Evolutionary conservation across 495 filamentous ascomycete species (phyloP).

Genomic region (Podospora bellae-mahoneyi): DNA sequence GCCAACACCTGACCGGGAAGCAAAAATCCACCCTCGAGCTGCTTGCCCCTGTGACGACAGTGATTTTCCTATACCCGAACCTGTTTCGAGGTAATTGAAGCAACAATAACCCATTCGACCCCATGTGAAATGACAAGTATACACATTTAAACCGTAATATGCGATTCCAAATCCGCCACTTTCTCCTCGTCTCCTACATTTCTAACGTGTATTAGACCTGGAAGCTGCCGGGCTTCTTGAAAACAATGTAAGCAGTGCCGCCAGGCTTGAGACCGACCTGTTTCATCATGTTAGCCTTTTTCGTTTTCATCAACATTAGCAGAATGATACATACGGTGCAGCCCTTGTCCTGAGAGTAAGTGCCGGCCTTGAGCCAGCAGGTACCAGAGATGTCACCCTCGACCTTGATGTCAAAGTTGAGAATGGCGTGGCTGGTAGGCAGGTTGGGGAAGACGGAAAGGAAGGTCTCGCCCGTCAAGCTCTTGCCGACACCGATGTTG

Average conservation of each 20-base stretch:
- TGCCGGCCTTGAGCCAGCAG: constrained; percentile 70
- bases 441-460: constrained; percentile 73
- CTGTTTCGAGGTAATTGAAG: constrained; percentile 1
- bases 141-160: constrained; percentile 32
- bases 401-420: constrained; percentile 74
- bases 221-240: constrained; percentile 25
- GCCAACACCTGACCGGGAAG: background rate
- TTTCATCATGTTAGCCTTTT: constrained; percentile 22
- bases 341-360: constrained; percentile 56
- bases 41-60: background rate
- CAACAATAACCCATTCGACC: constrained; percentile 11
- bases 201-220: background rate
- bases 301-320: background rate
- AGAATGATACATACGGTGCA: constrained; percentile 62
- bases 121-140: constrained; percentile 45
- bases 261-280: constrained; percentile 40
- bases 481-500: constrained; percentile 78
- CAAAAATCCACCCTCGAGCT: constrained; percentile 1
- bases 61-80: constrained; percentile 1
- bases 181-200: constrained; percentile 14
- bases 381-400: constrained; percentile 57
- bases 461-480: constrained; percentile 62
- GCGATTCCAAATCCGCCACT: constrained; percentile 21
- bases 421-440: constrained; percentile 56
- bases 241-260: constrained; percentile 37